Base-by-base conservation (phyloP, 805 yeast species). In the Cyberlindnera saturnus region DNA sequence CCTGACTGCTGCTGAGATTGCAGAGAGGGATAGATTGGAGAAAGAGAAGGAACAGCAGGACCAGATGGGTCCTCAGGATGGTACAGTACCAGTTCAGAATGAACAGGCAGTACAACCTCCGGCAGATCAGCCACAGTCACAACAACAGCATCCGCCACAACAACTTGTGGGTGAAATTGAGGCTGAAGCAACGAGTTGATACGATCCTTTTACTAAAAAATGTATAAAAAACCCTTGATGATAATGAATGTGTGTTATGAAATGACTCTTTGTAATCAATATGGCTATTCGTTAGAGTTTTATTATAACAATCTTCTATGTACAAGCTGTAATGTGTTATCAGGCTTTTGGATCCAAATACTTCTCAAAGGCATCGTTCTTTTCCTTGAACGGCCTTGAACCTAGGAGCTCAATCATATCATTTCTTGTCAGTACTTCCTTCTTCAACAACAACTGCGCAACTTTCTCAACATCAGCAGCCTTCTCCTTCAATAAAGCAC, bases 391-490 rank as follows among this genome's bases (percentile, higher is more conserved):
- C 11, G 96, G 96, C 49, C 99, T 76, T 61, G 84, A 84, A 11
- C 99, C 99, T 38, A 93, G 66, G 41, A 93, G 62, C 41, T 86
- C 73, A 45, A 90, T 81, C 95, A 93, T 88, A 60, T 93, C 99
- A 55, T 87, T 95, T 63, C 99, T 79, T 4, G 96, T 87, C 23
- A 93, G 74, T 14, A 88, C 95, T 64, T 93, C 99, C 63, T 91
- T 89, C 43, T 73, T 66, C 57, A 91, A 74, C 49, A 93, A 71
- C 55, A 87, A 88, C 61, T 90, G 83, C 1, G 99, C 99, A 34
- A 95, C 90, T 48, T 77, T 70, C 49, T 81, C 90, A 32, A 93
- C 88, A 46, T 84, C 93, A 5, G 70, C 74, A n/a, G 80, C 59
- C 60, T 85, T 86, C 52, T 84, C 86, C 15, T 64, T 70, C 55